A percentile compares a stretch with the other conserved stretches of the same genome.
Evolutionary conservation across 352 stramenopile genomes (phyloP).

Genomic region (Blastocystis hominis): DNA sequence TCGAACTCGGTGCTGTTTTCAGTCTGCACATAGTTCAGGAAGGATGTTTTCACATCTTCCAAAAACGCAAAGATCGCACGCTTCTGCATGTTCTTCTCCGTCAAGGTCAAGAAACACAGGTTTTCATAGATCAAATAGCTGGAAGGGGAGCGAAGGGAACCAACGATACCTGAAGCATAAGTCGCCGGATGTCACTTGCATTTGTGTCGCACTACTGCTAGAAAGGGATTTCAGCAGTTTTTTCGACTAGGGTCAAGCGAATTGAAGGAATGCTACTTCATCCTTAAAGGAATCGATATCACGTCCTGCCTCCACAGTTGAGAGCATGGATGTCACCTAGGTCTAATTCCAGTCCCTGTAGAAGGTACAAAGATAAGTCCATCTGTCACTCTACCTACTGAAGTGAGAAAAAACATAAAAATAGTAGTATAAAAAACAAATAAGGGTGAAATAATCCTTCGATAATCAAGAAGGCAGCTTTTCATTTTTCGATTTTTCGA

Average conservation of each 20-base stretch:
- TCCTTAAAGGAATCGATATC: constrained; percentile 52
- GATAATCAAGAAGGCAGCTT: too few species aligned
- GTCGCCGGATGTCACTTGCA: constrained; percentile 39
- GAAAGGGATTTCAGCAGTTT: constrained; percentile 36
- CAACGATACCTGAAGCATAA: constrained; percentile 34
- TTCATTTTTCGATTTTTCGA: too few species aligned
- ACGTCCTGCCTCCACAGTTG: constrained; percentile 3
- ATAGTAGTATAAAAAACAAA: too few species aligned
- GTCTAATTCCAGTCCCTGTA: not conserved
- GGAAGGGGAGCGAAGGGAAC: not conserved
- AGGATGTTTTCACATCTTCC: constrained; percentile 47
- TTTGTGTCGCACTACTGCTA: constrained; percentile 12
- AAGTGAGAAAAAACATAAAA: constrained; percentile 57
- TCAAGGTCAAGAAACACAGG: constrained; percentile 52
- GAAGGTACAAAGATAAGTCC: constrained; percentile 43
- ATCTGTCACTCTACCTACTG: constrained; percentile 44
- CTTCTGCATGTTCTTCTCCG: constrained; percentile 54
- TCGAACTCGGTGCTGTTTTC: constrained; percentile 20
- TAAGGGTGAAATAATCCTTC: too few species aligned
- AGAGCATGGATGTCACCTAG: constrained; percentile 53
- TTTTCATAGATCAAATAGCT: constrained; percentile 56
- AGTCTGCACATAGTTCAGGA: constrained; percentile 42
- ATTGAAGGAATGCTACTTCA: not conserved
- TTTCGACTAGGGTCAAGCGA: constrained; percentile 25
- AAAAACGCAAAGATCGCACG: constrained; percentile 16